Percentiles rank a stretch among this genome's conserved stretches.
Conservation (phyloP, 2,329 filamentous ascomycete genomes). For the Diplodia seriata region DNA sequence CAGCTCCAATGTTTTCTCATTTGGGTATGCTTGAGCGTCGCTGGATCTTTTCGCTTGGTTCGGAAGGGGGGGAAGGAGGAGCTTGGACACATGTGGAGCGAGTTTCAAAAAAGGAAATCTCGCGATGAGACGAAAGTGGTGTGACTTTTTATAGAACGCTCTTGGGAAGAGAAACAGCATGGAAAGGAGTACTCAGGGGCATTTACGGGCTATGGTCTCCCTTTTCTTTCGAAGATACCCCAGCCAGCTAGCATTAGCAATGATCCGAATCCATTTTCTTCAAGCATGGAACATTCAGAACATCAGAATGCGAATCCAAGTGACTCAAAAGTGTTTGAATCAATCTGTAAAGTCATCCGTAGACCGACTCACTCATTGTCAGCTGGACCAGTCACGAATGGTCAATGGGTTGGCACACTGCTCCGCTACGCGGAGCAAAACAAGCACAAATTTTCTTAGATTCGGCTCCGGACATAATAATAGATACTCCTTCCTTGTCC, state of each 20-base stretch:
- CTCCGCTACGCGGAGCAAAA: background rate
- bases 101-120: slow-evolving; percentile 19
- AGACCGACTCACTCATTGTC: background rate
- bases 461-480: background rate
- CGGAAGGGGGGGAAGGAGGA: background rate
- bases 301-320: background rate
- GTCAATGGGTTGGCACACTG: background rate
- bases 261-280: background rate
- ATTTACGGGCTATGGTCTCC: background rate
- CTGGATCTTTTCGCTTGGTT: slow-evolving; percentile 35
- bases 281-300: background rate
- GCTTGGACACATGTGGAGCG: slow-evolving; percentile 16
- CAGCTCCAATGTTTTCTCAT: slow-evolving; percentile 32
- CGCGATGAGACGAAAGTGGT: slow-evolving; percentile 14
- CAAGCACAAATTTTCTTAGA: background rate
- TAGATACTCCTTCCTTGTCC: background rate
- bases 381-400: background rate
- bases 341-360: background rate
- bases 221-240: slow-evolving; percentile 16
- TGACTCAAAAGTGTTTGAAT: background rate
- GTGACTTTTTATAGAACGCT: background rate
- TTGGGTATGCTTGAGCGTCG: slow-evolving; percentile 47
- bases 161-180: slow-evolving; percentile 7
- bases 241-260: slow-evolving; percentile 12
- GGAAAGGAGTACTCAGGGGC: slow-evolving; percentile 22